A percentile compares a stretch with the other conserved stretches of the same genome.
Evolutionary conservation across 805 yeast species (phyloP).

Genomic region (Scheffersomyces ergatensis): DNA sequence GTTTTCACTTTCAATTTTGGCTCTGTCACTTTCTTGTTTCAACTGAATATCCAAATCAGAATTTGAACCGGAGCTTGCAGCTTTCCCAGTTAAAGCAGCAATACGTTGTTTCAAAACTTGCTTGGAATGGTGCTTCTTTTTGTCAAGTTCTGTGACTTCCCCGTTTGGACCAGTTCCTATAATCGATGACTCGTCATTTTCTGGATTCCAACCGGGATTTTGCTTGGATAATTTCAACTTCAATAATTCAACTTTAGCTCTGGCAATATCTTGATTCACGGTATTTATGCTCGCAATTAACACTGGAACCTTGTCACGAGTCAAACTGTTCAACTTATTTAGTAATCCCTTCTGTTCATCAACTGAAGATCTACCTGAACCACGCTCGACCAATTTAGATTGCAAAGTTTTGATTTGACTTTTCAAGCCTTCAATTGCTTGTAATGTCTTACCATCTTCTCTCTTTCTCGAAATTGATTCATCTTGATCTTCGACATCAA

Average conservation of each 20-base stretch:
- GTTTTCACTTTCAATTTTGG: constrained; percentile 51
- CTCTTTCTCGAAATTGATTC: constrained; percentile 27
- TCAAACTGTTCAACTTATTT: constrained; percentile 56
- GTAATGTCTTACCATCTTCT: constrained; percentile 37
- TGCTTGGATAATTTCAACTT: constrained; percentile 53
- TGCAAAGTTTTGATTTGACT: constrained; percentile 52
- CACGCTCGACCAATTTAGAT: constrained; percentile 27
- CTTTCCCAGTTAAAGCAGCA: constrained; percentile 88
- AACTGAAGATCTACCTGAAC: constrained; percentile 23
- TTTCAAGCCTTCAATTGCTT: constrained; percentile 66
- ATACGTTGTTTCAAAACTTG: constrained; percentile 80
- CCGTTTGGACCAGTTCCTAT: constrained; percentile 88
- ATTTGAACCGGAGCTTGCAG: constrained; percentile 22
- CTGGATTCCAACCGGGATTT: constrained; percentile 61
- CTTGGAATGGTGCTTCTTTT: constrained; percentile 74
- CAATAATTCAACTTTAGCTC: constrained; percentile 62
- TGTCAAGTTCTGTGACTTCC: constrained; percentile 77
- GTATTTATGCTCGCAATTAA: constrained; percentile 61
- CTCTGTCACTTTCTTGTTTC: constrained; percentile 48
- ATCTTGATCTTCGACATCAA: constrained; percentile 65
- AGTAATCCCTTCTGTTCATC: constrained; percentile 51
- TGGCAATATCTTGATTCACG: constrained; percentile 67
- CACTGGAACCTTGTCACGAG: constrained; percentile 66
- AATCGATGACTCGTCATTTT: constrained; percentile 35
- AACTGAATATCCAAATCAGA: constrained; percentile 55